Conservation (phyloP, 495 filamentous ascomycete genomes). For the Aspergillus ostianus region DNA sequence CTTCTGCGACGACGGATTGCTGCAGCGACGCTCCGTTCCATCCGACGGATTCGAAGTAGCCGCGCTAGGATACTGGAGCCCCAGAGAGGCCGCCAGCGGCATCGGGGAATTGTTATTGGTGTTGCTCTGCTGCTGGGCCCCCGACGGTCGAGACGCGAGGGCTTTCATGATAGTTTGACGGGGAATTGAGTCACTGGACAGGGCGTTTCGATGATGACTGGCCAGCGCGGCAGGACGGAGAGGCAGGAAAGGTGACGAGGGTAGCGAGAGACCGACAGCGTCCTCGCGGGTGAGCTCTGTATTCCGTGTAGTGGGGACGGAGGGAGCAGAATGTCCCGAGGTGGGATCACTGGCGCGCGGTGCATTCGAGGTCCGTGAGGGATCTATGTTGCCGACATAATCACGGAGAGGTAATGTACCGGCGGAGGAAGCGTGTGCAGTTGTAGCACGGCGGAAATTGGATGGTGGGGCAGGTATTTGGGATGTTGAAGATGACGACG, state of each 20-base stretch:
- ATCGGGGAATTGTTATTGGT: conserved; percentile 51
- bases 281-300: conserved; percentile 33
- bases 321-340: conserved; percentile 12
- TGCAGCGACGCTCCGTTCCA: conserved; percentile 44
- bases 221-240: conserved; percentile 39
- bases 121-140: conserved; percentile 22
- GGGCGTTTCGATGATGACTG: conserved; percentile 58
- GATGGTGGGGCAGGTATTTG: conserved; percentile 17
- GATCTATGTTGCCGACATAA: conserved; percentile 43
- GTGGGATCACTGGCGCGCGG: conserved; percentile 27
- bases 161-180: conserved; percentile 87
- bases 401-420: conserved; percentile 42
- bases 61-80: conserved; percentile 32
- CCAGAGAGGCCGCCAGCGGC: conserved; percentile 49
- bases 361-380: conserved; percentile 37
- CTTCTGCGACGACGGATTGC: conserved; percentile 55
- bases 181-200: conserved; percentile 71
- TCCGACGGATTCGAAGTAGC: conserved; percentile 31
- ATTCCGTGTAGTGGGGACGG: conserved; percentile 19
- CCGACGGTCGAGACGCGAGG: conserved; percentile 68
- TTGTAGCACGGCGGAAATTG: conserved; percentile 8
- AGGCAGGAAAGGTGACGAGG: conserved; percentile 36
- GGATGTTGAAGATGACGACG: conserved; percentile 15
- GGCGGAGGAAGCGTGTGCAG: conserved; percentile 9
- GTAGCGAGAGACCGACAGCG: conserved; percentile 25